phyloP scores from a whole-genome alignment of 2,329 filamentous ascomycete genomes.

The Trichoderma citrinoviride region DNA sequence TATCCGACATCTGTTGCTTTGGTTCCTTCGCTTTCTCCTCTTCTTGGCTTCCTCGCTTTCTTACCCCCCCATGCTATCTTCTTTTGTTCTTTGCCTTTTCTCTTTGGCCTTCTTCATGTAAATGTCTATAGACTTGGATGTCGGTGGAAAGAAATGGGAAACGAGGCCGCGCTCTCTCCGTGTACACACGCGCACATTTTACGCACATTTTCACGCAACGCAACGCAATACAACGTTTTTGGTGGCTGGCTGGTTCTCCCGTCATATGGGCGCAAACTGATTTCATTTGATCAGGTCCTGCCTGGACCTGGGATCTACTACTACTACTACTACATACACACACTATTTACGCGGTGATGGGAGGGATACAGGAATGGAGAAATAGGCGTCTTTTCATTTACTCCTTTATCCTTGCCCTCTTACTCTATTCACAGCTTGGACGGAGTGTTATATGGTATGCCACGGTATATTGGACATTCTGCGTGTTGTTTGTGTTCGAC shows the following conservation, averaged over 20 bases:
- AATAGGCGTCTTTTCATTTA: background rate
- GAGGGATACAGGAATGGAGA: background rate
- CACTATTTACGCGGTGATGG: conserved; percentile 1
- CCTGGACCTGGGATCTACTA: background rate
- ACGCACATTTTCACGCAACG: conserved; percentile 13
- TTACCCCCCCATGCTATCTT: background rate
- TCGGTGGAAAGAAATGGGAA: background rate
- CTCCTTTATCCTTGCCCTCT: background rate
- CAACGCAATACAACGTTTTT: conserved; percentile 14
- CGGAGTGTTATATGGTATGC: conserved; percentile 13
- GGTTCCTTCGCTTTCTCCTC: background rate
- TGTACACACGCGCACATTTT: conserved; percentile 16
- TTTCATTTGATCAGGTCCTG: background rate
- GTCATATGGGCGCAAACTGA: background rate
- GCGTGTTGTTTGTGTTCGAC: background rate
- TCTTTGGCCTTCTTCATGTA: conserved; percentile 8
- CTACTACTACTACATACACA: no score
- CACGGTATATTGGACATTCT: conserved; percentile 16
- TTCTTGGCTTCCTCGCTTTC: background rate
- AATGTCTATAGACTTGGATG: conserved; percentile 18
- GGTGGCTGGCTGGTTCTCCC: background rate
- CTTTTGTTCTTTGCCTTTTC: background rate
- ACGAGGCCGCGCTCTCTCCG: background rate
- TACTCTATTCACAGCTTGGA: conserved; percentile 1
- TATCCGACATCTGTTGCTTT: background rate